These are phyloP conservation scores for Colletotrichum simmondsii DNA, from an alignment of 2,329 filamentous ascomycete species.

Conservation along the genomic window DNA sequence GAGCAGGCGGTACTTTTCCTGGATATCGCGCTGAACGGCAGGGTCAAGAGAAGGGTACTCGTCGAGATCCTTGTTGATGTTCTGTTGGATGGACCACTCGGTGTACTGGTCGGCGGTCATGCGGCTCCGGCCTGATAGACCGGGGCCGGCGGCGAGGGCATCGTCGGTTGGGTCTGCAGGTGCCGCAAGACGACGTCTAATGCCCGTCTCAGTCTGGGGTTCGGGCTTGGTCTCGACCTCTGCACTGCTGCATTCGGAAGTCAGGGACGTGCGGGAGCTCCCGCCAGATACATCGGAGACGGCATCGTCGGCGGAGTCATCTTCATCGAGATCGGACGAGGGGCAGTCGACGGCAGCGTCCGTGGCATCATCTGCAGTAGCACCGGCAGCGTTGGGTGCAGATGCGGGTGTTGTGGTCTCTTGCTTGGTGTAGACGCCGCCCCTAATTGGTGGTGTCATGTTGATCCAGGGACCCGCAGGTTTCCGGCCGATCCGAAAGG, in stretches of 20 bases:
- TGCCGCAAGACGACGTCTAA: conserved; percentile 25
- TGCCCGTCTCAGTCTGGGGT: conserved; percentile 13
- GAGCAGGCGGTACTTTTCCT: conserved; percentile 64
- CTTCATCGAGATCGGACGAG: conserved; percentile 30
- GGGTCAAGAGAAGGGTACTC: conserved; percentile 65
- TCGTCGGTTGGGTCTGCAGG: not conserved
- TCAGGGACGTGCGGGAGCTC: conserved; percentile 34
- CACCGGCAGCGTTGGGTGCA: not conserved
- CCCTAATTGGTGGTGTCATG: conserved; percentile 68
- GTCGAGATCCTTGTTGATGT: conserved; percentile 46
- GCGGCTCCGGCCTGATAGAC: conserved; percentile 22
- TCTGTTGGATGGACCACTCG: conserved; percentile 48
- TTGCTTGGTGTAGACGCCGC: conserved; percentile 51
- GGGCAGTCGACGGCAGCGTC: conserved; percentile 18
- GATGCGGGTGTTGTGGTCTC: conserved; percentile 19
- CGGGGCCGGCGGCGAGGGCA: not conserved
- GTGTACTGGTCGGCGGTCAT: conserved; percentile 44
- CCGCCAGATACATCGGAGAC: conserved; percentile 26
- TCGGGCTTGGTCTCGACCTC: conserved; percentile 20
- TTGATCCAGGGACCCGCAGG: conserved; percentile 66
- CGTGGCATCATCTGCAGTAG: conserved; percentile 14
- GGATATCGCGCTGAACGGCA: conserved; percentile 64
- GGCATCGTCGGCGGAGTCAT: conserved; percentile 31
- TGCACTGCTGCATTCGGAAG: conserved; percentile 31
- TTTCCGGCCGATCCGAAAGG: conserved; percentile 69